Percentiles rank a stretch among this genome's conserved stretches.
Evolutionary conservation across 192 early-diverging fungal genomes (phyloP).

Genomic region (Coemansia nantahalensis): DNA sequence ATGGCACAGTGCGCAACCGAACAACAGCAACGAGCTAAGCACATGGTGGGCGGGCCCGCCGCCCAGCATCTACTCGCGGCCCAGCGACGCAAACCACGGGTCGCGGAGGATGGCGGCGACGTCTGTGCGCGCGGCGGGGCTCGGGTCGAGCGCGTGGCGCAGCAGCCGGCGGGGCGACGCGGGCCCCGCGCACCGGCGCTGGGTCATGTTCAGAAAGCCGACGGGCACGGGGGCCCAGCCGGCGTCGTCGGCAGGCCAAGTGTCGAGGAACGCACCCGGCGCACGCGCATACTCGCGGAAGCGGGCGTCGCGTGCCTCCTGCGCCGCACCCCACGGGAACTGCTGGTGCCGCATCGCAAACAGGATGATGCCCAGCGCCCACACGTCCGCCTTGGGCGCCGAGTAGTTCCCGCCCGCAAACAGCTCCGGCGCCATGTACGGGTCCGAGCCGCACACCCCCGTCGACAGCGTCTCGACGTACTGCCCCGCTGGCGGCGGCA

Average conservation of each 20-base stretch:
- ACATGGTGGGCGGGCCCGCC: too few species aligned
- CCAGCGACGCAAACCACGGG: constrained; percentile 29
- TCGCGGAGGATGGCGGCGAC: constrained; percentile 16
- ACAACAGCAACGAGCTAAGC: too few species aligned
- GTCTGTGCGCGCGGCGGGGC: constrained; percentile 24
- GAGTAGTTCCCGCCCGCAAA: constrained; percentile 63
- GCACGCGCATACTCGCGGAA: constrained; percentile 14
- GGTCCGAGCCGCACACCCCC: constrained; percentile 86
- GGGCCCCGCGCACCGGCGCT: constrained; percentile 1
- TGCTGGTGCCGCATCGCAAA: constrained; percentile 64
- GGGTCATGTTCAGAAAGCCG: constrained; percentile 11
- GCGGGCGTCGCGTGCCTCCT: constrained; percentile 21
- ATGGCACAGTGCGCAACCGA: too few species aligned
- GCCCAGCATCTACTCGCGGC: neutral
- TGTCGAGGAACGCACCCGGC: constrained; percentile 18
- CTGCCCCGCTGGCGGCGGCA: neutral
- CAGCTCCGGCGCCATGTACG: constrained; percentile 93
- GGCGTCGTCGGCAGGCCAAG: constrained; percentile 21
- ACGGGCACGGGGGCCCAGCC: neutral
- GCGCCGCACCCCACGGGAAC: constrained; percentile 65
- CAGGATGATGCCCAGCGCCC: constrained; percentile 86
- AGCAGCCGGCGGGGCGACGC: constrained; percentile 5
- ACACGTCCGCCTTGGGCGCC: constrained; percentile 77
- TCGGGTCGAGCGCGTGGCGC: constrained; percentile 21
- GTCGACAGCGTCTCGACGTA: constrained; percentile 38